A percentile compares a stretch with the other conserved stretches of the same genome.
These are phyloP conservation scores for Pythium pyrilobum DNA, from an alignment of 352 stramenopile species.

Conservation along the genomic window DNA sequence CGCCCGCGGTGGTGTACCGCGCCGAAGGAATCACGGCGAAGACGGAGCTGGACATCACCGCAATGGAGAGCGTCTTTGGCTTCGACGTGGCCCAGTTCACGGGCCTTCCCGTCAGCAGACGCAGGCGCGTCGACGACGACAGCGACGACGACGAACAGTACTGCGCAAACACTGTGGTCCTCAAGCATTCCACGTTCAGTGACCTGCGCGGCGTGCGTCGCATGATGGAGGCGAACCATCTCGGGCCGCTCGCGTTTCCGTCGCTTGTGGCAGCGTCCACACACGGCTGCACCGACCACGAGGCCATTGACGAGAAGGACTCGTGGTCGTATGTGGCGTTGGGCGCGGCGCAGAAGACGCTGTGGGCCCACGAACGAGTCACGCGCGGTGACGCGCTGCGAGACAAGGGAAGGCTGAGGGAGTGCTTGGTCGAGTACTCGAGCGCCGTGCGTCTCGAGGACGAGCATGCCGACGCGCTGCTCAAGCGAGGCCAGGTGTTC, in stretches of 20 bases:
- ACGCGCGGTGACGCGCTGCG: conserved; percentile 21
- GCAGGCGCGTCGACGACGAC: background rate
- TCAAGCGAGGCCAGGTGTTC: conserved; percentile 21
- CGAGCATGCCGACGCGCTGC: conserved; percentile 11
- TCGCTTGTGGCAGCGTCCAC: background rate
- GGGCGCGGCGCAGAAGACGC: conserved; percentile 26
- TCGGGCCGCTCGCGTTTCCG: background rate
- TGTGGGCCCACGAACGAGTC: conserved; percentile 33
- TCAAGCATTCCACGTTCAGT: conserved; percentile 17
- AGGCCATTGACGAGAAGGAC: conserved; percentile 1
- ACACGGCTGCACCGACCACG: background rate
- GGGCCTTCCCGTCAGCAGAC: background rate
- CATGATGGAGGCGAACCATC: conserved; percentile 16
- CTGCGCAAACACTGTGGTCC: conserved; percentile 17
- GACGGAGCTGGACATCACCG: background rate
- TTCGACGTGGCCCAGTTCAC: conserved; percentile 17
- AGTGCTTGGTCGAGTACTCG: conserved; percentile 32
- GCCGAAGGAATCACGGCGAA: background rate
- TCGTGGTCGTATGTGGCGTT: conserved; percentile 29
- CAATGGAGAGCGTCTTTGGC: conserved; percentile 11
- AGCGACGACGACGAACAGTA: conserved; percentile 2
- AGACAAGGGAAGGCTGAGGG: conserved; percentile 19
- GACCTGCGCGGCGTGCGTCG: conserved; percentile 19
- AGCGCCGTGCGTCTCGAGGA: conserved; percentile 33
- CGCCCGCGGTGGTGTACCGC: background rate